Evolutionary conservation across 306 rosid species (phyloP).

Genomic region (Cucurbita moschata): DNA sequence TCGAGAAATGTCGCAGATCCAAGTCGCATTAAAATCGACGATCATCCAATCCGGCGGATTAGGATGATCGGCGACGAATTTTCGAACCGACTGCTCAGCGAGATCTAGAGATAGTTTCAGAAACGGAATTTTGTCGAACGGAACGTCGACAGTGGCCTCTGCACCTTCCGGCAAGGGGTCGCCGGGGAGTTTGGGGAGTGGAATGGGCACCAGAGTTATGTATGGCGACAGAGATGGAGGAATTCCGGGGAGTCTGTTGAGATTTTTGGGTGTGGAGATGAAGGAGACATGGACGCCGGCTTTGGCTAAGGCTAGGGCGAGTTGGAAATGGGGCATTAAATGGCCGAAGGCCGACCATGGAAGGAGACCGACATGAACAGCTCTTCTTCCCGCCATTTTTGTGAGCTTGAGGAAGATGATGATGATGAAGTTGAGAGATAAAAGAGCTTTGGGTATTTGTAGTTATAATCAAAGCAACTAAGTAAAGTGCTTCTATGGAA

Average conservation of each 20-base stretch:
- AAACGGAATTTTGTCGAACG: neutral
- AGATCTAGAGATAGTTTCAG: constrained; percentile 1
- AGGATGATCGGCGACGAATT: neutral
- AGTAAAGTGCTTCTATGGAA: no score
- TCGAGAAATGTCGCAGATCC: neutral
- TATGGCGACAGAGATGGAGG: neutral
- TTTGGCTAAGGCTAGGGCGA: constrained; percentile 11
- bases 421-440: neutral
- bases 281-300: constrained; percentile 12
- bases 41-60: constrained; percentile 8
- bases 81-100: neutral
- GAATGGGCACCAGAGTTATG: neutral
- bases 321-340: neutral
- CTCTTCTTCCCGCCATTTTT: neutral
- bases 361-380: constrained; percentile 3
- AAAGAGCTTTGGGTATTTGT: neutral
- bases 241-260: constrained; percentile 10
- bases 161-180: constrained; percentile 8
- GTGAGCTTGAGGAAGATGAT: neutral
- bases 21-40: constrained; percentile 10
- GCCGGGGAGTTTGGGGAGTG: neutral
- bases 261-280: constrained; percentile 13
- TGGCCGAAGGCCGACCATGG: constrained; percentile 22
- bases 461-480: no score
- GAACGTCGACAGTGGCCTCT: constrained; percentile 9